Evolutionary conservation across 257 asterid genomes (phyloP).

Genomic region (Solanum virginianum): DNA sequence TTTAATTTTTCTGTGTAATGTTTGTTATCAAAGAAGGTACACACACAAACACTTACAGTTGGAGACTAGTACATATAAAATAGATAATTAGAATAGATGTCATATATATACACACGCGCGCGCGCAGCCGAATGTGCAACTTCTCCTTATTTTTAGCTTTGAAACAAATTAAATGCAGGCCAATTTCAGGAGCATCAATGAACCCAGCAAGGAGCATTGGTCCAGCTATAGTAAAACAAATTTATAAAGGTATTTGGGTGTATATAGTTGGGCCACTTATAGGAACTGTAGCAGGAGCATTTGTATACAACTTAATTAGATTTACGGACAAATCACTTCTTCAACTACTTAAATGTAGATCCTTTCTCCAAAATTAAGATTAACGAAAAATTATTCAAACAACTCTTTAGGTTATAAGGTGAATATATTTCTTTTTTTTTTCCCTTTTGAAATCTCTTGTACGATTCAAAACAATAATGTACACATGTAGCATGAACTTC

Average conservation of each 20-base stretch:
- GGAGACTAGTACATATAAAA: background rate
- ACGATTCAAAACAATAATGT: background rate
- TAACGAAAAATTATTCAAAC: background rate
- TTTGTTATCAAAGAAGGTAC: too few relatives aligned
- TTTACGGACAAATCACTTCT: conserved; percentile 25
- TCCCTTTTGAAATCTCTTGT: too few relatives aligned
- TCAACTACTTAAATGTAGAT: background rate
- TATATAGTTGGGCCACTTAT: conserved; percentile 49
- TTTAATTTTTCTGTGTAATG: too few relatives aligned
- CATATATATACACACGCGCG: too few relatives aligned
- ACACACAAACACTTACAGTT: too few relatives aligned
- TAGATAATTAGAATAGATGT: too few relatives aligned
- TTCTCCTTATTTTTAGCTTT: background rate
- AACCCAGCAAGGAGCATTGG: conserved; percentile 89
- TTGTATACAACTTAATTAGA: conserved; percentile 41
- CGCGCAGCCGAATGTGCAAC: background rate
- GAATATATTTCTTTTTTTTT: too few relatives aligned
- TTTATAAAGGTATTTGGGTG: conserved; percentile 43
- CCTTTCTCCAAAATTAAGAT: background rate
- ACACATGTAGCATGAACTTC: background rate
- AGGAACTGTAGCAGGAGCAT: conserved; percentile 48
- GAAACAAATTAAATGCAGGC: conserved; percentile 23
- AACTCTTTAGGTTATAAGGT: background rate
- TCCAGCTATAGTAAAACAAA: conserved; percentile 50
- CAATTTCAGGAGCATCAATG: conserved; percentile 83